phyloP scores from a whole-genome alignment of 2,329 filamentous ascomycete genomes.

The Periconia sp. region DNA sequence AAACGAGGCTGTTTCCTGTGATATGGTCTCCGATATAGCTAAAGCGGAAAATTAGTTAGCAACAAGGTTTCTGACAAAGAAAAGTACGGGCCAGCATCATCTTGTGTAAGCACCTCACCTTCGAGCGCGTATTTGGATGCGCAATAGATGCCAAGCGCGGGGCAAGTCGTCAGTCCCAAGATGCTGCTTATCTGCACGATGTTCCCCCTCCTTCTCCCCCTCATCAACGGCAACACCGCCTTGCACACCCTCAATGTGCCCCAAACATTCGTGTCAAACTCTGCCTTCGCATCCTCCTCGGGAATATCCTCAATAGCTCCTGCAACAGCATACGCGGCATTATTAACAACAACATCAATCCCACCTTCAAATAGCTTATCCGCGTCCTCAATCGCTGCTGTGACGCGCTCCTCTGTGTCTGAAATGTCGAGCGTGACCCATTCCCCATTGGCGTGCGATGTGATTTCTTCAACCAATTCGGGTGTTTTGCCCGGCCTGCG shows the following conservation, averaged over 20 bases:
- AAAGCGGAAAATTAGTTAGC: not conserved
- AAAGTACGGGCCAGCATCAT: too few relatives aligned
- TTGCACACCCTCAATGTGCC: not conserved
- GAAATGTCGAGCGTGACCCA: not conserved
- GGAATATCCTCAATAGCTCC: not conserved
- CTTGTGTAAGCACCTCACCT: not conserved
- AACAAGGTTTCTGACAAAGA: not conserved
- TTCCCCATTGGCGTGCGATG: not conserved
- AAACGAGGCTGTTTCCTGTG: not conserved
- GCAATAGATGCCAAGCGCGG: not conserved
- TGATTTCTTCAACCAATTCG: not conserved
- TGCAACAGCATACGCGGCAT: not conserved
- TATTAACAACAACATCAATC: not conserved
- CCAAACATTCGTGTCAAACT: not conserved
- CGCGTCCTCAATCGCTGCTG: not conserved
- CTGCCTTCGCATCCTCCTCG: not conserved
- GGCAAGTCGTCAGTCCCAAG: not conserved
- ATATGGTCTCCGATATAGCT: not conserved
- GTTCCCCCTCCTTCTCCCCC: not conserved
- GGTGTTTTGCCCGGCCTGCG: not conserved
- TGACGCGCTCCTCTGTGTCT: not conserved
- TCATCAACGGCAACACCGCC: not conserved
- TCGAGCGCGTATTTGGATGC: not conserved
- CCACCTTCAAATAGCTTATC: not conserved
- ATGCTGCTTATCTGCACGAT: not conserved